Evolutionary conservation across 2,329 filamentous ascomycete species (phyloP).

Genomic region (Thielaviopsis musarum): DNA sequence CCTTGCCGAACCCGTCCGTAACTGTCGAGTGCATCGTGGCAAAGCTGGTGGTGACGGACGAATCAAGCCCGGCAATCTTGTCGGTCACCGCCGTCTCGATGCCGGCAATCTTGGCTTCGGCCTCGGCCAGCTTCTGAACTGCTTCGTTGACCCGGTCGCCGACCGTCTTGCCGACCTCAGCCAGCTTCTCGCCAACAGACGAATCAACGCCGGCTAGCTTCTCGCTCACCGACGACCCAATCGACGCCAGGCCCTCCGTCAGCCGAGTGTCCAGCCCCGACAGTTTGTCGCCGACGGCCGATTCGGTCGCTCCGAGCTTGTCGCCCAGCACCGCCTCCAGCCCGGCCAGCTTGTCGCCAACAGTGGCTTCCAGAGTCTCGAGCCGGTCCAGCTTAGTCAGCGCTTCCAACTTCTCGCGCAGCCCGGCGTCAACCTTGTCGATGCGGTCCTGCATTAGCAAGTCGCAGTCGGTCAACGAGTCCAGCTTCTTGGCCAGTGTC

Average conservation of each 20-base stretch:
- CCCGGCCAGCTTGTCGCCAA: slow-evolving; percentile 8
- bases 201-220: slow-evolving; percentile 3
- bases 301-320: slow-evolving; percentile 4
- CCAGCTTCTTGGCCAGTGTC: slow-evolving; percentile 1
- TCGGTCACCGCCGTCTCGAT: slow-evolving; percentile 7
- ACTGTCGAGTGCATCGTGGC: slow-evolving; percentile 11
- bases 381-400: slow-evolving; percentile 6
- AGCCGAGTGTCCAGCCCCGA: background rate
- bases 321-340: slow-evolving; percentile 3
- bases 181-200: slow-evolving; percentile 7
- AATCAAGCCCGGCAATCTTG: slow-evolving; percentile 6
- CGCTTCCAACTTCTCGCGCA: slow-evolving; percentile 8
- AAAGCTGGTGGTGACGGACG: slow-evolving; percentile 10
- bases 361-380: slow-evolving; percentile 4
- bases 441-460: slow-evolving; percentile 10
- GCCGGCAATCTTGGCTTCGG: slow-evolving; percentile 8
- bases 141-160: slow-evolving; percentile 1
- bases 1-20: slow-evolving; percentile 8
- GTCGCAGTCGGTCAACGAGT: slow-evolving; percentile 8
- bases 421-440: slow-evolving; percentile 5
- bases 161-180: slow-evolving; percentile 6
- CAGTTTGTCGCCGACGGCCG: slow-evolving; percentile 5
- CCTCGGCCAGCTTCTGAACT: slow-evolving; percentile 4
- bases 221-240: background rate
- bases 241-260: background rate